phyloP scores from a whole-genome alignment of 495 filamentous ascomycete genomes.

The Thermochaetoides thermophila region DNA sequence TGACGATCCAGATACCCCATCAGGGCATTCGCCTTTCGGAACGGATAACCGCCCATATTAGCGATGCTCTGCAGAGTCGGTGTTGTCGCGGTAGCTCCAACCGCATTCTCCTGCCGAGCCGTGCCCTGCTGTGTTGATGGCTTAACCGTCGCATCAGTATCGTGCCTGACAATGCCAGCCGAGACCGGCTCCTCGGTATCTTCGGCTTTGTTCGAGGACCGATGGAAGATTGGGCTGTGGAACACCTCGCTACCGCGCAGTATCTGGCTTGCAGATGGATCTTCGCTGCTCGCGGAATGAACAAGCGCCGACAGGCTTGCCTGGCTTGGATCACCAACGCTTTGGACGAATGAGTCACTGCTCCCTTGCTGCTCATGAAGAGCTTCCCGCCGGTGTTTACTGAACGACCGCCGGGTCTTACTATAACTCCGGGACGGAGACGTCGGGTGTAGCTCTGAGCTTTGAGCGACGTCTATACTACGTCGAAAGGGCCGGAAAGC shows the following conservation, averaged over 20 bases:
- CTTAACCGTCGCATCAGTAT: constrained; percentile 8
- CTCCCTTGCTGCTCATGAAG: constrained; percentile 46
- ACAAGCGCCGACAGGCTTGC: constrained; percentile 48
- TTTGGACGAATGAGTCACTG: constrained; percentile 66
- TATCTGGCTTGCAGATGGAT: constrained; percentile 83
- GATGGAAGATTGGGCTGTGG: constrained; percentile 59
- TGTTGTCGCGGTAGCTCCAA: constrained; percentile 24
- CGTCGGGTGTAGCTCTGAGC: constrained; percentile 18
- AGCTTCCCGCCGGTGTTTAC: constrained; percentile 22
- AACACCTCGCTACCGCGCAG: constrained; percentile 78
- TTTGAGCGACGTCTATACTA: constrained; percentile 34
- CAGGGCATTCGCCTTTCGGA: constrained; percentile 74
- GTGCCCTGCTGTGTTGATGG: constrained; percentile 12
- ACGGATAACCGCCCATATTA: constrained; percentile 60
- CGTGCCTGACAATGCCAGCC: constrained; percentile 1
- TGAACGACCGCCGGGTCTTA: constrained; percentile 34
- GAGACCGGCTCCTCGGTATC: constrained; percentile 3
- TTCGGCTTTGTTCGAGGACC: constrained; percentile 14
- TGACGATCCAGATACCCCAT: constrained; percentile 69
- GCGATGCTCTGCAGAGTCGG: constrained; percentile 57
- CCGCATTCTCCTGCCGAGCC: constrained; percentile 20
- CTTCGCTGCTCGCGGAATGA: constrained; percentile 57
- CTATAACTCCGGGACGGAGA: constrained; percentile 44
- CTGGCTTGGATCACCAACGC: constrained; percentile 46
- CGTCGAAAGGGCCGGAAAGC: constrained; percentile 30